These are phyloP conservation scores for Verruconis gallopava DNA, from an alignment of 2,329 filamentous ascomycete species.

Conservation along the genomic window DNA sequence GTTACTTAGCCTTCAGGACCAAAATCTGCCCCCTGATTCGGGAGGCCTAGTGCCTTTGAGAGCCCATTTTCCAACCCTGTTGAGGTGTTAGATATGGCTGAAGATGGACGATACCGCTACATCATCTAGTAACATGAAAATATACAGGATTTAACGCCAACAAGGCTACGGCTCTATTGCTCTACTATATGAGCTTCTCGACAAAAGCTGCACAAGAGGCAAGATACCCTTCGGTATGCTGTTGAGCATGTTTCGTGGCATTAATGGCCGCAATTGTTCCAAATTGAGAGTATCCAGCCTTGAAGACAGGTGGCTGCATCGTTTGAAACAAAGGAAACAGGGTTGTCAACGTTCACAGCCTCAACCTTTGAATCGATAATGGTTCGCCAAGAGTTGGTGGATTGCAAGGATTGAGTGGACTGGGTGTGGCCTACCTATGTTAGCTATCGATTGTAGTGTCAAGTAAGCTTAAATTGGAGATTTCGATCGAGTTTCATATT, in stretches of 20 bases:
- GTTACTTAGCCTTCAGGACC: constrained; percentile 3
- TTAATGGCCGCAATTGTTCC: too few species aligned
- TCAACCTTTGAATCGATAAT: constrained; percentile 5
- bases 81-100: constrained; percentile 1
- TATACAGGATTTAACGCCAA: too few species aligned
- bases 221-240: too few species aligned
- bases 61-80: constrained; percentile 2
- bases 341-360: constrained; percentile 4
- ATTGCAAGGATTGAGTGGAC: too few species aligned
- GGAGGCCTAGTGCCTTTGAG: constrained; percentile 3
- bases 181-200: constrained; percentile 1
- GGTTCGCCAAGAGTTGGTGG: too few species aligned
- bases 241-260: too few species aligned
- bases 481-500: constrained; percentile 4
- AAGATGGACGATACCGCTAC: too few species aligned
- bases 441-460: neutral
- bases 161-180: constrained; percentile 1
- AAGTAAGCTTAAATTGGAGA: constrained; percentile 2
- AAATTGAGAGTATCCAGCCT: too few species aligned
- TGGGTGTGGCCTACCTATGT: too few species aligned
- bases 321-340: constrained; percentile 2
- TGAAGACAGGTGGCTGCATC: constrained; percentile 1
- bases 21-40: constrained; percentile 6
- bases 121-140: too few species aligned
- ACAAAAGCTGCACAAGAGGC: too few species aligned